Evolutionary conservation across 805 yeast species (phyloP), one percentile per base, ranked within the genome.

Genomic region (Candida namnaoensis): DNA sequence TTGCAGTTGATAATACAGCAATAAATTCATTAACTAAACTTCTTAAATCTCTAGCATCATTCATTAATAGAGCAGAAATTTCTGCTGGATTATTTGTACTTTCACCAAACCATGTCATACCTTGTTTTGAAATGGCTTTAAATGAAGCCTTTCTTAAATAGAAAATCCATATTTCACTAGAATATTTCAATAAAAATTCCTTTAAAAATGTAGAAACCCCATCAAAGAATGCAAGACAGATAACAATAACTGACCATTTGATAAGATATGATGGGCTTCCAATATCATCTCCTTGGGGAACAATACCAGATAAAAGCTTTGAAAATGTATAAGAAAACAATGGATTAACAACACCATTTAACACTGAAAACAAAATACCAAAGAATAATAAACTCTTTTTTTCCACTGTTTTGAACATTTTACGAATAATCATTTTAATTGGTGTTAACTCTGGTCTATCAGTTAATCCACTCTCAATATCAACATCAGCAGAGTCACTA

Each of bases 31-130:
- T 69, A 1, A 86, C 70, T 33, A 90, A 60, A 0, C 68, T 60
- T 45, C 96, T 69, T 44, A 86, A 61, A 51, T 88, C 95, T 50
- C 96, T 77, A 0, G 86, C 60, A 56, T 93, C 97, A 54, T 86
- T 88, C 71, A 90, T 65, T 3, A 91, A 48, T 14, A 90, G 65
- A 0, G 95, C 76, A 19, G 81, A 69, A 12, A 84, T 50, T 47
- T 73, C 82, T 32, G 77, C 72, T 2, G 78, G 66, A 34, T 62
- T 65, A 42, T 57, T 62, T 11, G 47, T 51, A 13, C 63, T 60
- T 2, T 52, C 48, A 24, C 62, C 64, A 50, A 74, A 76, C 80
- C 84, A 86, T 2, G 62, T 46, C 52, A 74, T 49, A 27, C 72
- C 72, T 45, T 81, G 84, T 2, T 61, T 56, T 3, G 76, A 58